A percentile compares a stretch with the other conserved stretches of the same genome.
phyloP scores from a whole-genome alignment of 2,329 filamentous ascomycete genomes.

The Monilinia aucupariae region DNA sequence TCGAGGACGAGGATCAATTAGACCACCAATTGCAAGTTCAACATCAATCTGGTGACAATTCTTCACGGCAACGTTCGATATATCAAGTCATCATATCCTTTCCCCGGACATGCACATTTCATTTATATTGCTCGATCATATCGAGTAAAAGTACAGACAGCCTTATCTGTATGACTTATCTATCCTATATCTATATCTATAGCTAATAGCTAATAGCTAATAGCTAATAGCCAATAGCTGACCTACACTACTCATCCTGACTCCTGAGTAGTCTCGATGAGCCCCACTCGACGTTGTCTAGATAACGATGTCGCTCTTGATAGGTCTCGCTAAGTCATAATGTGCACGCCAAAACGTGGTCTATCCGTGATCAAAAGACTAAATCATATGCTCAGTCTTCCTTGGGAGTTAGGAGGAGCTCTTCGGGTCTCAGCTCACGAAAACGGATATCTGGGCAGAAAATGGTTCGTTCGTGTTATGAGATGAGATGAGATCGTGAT shows the following conservation, averaged over 20 bases:
- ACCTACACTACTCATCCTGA: too few relatives aligned
- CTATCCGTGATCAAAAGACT: slow-evolving; percentile 1
- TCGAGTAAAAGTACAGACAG: slow-evolving; percentile 14
- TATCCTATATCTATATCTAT: not conserved
- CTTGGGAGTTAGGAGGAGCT: not conserved
- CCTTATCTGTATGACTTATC: slow-evolving; percentile 16
- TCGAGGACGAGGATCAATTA: too few relatives aligned
- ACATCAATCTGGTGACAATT: too few relatives aligned
- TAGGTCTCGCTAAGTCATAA: slow-evolving; percentile 11
- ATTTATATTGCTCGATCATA: slow-evolving; percentile 17
- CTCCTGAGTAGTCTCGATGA: not conserved
- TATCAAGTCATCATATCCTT: too few relatives aligned
- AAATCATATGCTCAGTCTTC: not conserved
- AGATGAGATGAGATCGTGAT: not conserved
- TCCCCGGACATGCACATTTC: too few relatives aligned
- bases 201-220: too few relatives aligned
- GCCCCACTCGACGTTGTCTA: not conserved
- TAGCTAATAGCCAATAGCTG: too few relatives aligned
- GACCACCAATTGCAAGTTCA: too few relatives aligned
- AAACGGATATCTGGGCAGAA: not conserved
- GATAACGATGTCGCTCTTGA: slow-evolving; percentile 12
- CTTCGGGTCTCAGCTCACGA: not conserved
- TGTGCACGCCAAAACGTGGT: not conserved
- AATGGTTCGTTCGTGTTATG: not conserved
- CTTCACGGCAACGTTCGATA: too few relatives aligned